phyloP scores from a whole-genome alignment of 768 basidiomycete species.

The Tylopilus plumbeoviolaceoides region DNA sequence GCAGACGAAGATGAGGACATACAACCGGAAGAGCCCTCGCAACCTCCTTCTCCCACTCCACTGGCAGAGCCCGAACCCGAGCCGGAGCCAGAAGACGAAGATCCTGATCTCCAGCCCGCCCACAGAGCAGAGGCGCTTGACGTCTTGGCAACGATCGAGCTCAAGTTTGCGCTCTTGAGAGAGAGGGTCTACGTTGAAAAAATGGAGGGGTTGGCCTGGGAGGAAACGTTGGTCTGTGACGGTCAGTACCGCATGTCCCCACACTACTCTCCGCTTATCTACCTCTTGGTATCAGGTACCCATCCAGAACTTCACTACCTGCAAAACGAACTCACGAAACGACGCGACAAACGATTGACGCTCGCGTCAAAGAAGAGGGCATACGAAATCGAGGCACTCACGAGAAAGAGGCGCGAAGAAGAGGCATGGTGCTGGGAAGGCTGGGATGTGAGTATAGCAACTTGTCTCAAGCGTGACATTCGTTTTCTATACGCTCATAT shows the following conservation, averaged over 20 bases:
- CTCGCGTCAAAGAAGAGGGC: slow-evolving; percentile 72
- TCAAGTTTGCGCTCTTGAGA: slow-evolving; percentile 84
- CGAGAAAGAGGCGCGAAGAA: slow-evolving; percentile 60
- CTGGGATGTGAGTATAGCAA: slow-evolving; percentile 67
- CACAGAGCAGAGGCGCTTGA: slow-evolving; percentile 87
- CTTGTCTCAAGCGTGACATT: not conserved
- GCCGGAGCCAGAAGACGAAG: slow-evolving; percentile 38
- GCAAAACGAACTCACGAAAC: slow-evolving; percentile 69
- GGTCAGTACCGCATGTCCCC: slow-evolving; percentile 44
- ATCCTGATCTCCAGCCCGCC: slow-evolving; percentile 72
- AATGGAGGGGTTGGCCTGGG: slow-evolving; percentile 87
- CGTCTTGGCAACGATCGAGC: slow-evolving; percentile 82
- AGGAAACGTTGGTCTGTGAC: slow-evolving; percentile 74
- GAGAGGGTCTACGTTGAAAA: slow-evolving; percentile 91
- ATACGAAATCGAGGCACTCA: slow-evolving; percentile 61
- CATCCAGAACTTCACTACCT: slow-evolving; percentile 87
- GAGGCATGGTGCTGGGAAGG: slow-evolving; percentile 82
- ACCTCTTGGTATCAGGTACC: slow-evolving; percentile 44
- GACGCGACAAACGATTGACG: slow-evolving; percentile 78
- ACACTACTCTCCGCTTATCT: not conserved
- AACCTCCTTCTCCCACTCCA: slow-evolving; percentile 24
- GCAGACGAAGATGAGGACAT: slow-evolving; percentile 35
- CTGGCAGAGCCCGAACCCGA: slow-evolving; percentile 25
- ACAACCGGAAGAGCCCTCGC: slow-evolving; percentile 22
- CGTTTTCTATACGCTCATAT: not conserved